Base-by-base conservation (phyloP, 257 asterid species). In the Solanum acaule region DNA sequence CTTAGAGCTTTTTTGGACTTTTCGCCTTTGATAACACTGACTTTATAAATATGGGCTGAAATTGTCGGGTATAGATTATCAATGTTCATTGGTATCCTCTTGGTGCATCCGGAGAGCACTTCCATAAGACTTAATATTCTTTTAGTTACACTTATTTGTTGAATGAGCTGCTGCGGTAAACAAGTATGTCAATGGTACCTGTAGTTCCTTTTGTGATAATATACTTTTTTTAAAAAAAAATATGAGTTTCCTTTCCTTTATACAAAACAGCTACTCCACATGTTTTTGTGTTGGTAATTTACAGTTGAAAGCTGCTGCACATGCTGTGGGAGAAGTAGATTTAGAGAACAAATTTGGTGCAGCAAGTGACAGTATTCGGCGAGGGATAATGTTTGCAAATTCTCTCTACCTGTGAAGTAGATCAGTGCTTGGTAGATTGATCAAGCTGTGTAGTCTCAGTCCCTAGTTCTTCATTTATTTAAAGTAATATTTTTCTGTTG, bases 371-470 rank as follows among this genome's bases (percentile, higher is more conserved):
- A 95, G 98, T 93, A 95, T 97, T 82, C 97, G 98, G 2, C 96
- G 98, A 37, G 99, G 99, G 86, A 96, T 97, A 59, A 96, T 96
- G 98, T 97, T 97, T 92, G 98, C 99, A 38, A 97, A 97, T 92
- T 97, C 99, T 46, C 88, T 97, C 72, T 96, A 97, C 86, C 97
- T 96, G 37, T 95, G 89, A 40, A 40, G 85, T 44, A 79, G 85
- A 25, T 79, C 25, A 27, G 85, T 75, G 31, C 81, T 72, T 6
- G 44, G 15, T 34, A 40, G 35, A 4, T 77, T 29, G 35, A 40
- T 77, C 33, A 40, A 23, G 52, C 59, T 79, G 85, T 79, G 38
- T 79, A 27, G 37, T 78, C 20, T 42, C 22, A 22, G 8, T 42
- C 31, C 46, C 59, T 40, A 77, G 15, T 44, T 44, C 38, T 15